Percentiles rank a stretch among this genome's conserved stretches.
Conservation (phyloP, 345 rosid species). For the Pugionium dolabratum region DNA sequence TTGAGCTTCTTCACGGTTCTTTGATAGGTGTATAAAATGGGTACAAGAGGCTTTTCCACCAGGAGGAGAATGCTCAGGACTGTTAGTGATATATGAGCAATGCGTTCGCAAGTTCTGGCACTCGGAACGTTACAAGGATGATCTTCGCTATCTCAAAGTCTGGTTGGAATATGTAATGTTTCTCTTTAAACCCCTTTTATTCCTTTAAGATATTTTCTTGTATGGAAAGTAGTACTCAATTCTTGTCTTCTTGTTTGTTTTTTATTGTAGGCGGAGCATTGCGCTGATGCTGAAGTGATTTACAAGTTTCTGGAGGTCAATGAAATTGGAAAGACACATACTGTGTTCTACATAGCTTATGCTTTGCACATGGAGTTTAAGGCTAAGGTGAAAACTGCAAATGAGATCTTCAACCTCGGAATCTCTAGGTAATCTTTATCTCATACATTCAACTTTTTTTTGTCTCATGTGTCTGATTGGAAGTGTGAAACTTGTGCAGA, state of each 20-base stretch:
- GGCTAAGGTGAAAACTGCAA: slow-evolving; percentile 69
- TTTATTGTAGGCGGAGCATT: slow-evolving; percentile 70
- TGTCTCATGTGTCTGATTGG: neutral
- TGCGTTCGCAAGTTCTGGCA: slow-evolving; percentile 92
- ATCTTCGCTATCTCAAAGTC: slow-evolving; percentile 92
- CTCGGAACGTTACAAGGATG: slow-evolving; percentile 72
- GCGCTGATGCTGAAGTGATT: slow-evolving; percentile 74
- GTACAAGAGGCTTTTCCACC: slow-evolving; percentile 89
- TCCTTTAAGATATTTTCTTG: too few relatives aligned
- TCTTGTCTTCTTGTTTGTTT: neutral
- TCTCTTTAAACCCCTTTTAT: neutral
- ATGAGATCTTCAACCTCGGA: slow-evolving; percentile 74
- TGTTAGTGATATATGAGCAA: slow-evolving; percentile 80
- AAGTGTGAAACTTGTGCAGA: slow-evolving; percentile 42
- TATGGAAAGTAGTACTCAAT: too few relatives aligned
- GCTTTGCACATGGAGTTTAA: slow-evolving; percentile 79
- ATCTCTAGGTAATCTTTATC: slow-evolving; percentile 55
- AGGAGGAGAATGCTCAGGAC: slow-evolving; percentile 79
- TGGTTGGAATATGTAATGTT: slow-evolving; percentile 90
- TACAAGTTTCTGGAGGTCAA: slow-evolving; percentile 78
- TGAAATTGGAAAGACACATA: slow-evolving; percentile 72
- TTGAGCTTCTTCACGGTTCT: neutral
- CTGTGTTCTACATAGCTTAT: slow-evolving; percentile 60
- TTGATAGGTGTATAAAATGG: slow-evolving; percentile 83
- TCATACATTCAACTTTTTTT: neutral